Evolutionary conservation across 805 yeast genomes (phyloP), one percentile per base, ranked within the genome.

Genomic region (Lachancea cidri): DNA sequence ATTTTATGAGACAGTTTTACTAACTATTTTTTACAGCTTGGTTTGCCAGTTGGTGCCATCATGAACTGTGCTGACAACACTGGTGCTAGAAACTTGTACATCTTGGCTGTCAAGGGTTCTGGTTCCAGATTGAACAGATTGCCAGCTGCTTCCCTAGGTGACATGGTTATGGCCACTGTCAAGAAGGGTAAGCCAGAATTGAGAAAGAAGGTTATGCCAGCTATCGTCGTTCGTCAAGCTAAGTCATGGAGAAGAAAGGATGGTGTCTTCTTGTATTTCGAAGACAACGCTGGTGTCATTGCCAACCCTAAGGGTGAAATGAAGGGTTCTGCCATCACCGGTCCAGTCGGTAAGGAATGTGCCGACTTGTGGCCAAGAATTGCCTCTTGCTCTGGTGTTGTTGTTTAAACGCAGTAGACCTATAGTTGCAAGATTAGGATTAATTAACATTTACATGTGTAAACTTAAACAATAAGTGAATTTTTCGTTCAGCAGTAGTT

Each of bases 141-240:
- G 66, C 99, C 99, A 73, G 98, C 98, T 68, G 98, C 98, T 64
- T 88, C 98, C 67, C 91, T 93, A 64, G 99, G 99, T 81, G 99
- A 94, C 77, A 87, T 87, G 96, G 95, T 86, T 68, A 86, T 86
- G 91, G 86, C 98, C 66, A 93, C 99, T 66, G 99, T 93, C 73
- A 93, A 93, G 87, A 93, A 94, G 80, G 99, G 99, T 86, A 93
- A 93, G 88, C 99, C 99, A 73, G 99, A 93, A 79, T 87, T 93
- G 73, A 89, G 99, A 84, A 93, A 93, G 96, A 93, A 93, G 83
- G 97, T 93, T 65, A 89, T 94, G 96, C 98, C 97, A 74, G 98
- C 98, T 66, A 87, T 93, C 65, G 98, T 93, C 69, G 84, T 93
- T 59, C 91, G 99, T 79, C 99, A 93, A 81, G 77, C 98, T 58